Conservation (phyloP, 148 eudicot genomes). For the Diospyros lotus region DNA sequence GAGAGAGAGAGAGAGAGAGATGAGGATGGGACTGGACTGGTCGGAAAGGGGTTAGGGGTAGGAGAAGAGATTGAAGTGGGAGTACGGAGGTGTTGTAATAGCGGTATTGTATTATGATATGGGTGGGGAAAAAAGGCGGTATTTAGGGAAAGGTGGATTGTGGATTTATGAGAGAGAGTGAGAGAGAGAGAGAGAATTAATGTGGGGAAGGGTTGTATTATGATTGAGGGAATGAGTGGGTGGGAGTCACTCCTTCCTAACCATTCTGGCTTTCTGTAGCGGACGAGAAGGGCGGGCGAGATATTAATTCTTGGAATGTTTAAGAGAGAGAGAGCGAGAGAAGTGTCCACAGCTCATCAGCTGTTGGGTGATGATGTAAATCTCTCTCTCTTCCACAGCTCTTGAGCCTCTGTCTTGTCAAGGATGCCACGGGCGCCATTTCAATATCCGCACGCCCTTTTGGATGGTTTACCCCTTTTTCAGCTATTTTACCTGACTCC, state of each 20-base stretch:
- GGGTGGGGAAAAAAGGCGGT: conserved; percentile 15
- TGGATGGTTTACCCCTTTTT: no score
- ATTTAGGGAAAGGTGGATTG: conserved; percentile 13
- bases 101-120: conserved; percentile 15
- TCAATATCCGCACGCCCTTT: no score
- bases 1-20: conserved; percentile 1
- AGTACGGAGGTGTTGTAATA: conserved; percentile 9
- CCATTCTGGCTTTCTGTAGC: conserved; percentile 31
- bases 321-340: no score
- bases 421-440: no score
- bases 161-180: conserved; percentile 5
- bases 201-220: conserved; percentile 11
- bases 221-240: conserved; percentile 68
- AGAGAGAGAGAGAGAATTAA: conserved; percentile 8
- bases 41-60: conserved; percentile 3
- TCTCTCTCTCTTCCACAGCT: no score
- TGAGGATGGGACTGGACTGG: conserved; percentile 25
- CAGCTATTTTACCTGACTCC: no score
- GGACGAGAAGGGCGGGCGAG: conserved; percentile 27
- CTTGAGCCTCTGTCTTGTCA: no score
- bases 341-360: no score
- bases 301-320: no score
- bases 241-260: conserved; percentile 22
- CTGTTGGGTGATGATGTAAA: no score
- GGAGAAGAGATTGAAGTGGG: conserved; percentile 5